Conservation (phyloP, 345 rosid genomes). For the Melaleuca alternifolia region DNA sequence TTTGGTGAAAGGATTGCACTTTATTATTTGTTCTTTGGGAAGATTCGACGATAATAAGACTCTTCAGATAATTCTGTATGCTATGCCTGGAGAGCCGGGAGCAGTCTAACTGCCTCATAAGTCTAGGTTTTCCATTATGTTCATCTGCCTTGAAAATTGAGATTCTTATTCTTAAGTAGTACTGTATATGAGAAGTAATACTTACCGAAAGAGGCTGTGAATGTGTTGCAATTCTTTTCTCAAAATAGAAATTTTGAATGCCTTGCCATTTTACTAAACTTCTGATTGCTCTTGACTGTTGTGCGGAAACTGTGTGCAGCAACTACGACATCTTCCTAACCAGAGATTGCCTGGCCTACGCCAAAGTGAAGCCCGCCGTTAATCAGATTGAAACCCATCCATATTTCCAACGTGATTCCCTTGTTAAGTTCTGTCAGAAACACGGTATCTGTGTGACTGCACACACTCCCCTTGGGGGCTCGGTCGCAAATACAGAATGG, state of each 20-base stretch:
- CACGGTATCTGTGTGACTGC: slow-evolving; percentile 75
- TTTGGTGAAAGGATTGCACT: neutral
- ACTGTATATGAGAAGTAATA: neutral
- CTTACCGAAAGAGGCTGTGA: neutral
- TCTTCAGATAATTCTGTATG: neutral
- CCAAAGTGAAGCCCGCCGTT: slow-evolving; percentile 94
- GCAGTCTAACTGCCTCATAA: neutral
- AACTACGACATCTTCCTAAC: slow-evolving; percentile 79
- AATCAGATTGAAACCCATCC: slow-evolving; percentile 93
- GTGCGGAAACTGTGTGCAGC: slow-evolving; percentile 28
- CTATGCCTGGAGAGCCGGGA: neutral
- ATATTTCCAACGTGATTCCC: slow-evolving; percentile 84
- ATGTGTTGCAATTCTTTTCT: neutral
- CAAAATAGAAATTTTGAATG: neutral
- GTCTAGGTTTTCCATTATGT: neutral
- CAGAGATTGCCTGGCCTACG: slow-evolving; percentile 85
- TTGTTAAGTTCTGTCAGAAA: slow-evolving; percentile 85
- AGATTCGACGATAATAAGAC: neutral
- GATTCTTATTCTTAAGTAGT: neutral
- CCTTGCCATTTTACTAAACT: neutral
- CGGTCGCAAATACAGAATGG: slow-evolving; percentile 60
- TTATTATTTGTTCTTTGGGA: neutral
- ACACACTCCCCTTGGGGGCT: slow-evolving; percentile 85
- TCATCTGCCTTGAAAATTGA: neutral
- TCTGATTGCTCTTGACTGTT: neutral